phyloP scores from a whole-genome alignment of 2,329 filamentous ascomycete genomes.

The Stemphylium vesicarium region DNA sequence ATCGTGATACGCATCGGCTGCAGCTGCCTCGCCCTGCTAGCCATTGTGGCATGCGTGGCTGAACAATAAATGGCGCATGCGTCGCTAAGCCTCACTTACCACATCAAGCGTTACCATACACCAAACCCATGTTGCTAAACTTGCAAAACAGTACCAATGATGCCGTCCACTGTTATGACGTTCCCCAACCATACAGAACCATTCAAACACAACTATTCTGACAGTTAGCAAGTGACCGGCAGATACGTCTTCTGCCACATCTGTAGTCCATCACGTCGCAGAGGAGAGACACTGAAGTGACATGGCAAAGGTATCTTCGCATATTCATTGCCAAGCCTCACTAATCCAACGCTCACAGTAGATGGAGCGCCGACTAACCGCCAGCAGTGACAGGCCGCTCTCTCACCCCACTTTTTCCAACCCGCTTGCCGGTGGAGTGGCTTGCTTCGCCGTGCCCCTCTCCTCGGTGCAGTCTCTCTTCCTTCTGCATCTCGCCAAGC shows the following conservation, averaged over 20 bases:
- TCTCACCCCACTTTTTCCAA: conserved; percentile 33
- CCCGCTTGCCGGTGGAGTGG: conserved; percentile 21
- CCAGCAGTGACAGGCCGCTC: conserved; percentile 28
- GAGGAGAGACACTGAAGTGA: not conserved
- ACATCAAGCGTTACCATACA: conserved; percentile 12
- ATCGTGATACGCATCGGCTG: conserved; percentile 3
- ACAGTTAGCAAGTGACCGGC: not conserved
- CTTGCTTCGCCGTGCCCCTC: conserved; percentile 12
- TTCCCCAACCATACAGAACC: not conserved
- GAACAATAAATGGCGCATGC: conserved; percentile 27
- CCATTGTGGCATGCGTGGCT: conserved; percentile 18
- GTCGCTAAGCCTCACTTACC: conserved; percentile 22
- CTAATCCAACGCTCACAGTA: conserved; percentile 23
- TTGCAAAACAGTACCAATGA: not conserved
- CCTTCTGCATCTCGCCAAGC: conserved; percentile 26
- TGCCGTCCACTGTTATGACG: not conserved
- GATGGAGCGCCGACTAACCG: conserved; percentile 30
- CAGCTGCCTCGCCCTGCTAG: conserved; percentile 7
- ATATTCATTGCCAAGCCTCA: conserved; percentile 35
- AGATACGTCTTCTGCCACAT: not conserved
- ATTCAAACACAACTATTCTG: not conserved
- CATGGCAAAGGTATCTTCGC: conserved; percentile 14
- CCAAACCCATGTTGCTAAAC: conserved; percentile 9
- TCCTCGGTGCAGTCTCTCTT: conserved; percentile 15
- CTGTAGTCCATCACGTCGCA: not conserved